A percentile compares a stretch with the other conserved stretches of the same genome.
Evolutionary conservation across 2,329 filamentous ascomycete species (phyloP).

Genomic region (Dothistroma septosporum): DNA sequence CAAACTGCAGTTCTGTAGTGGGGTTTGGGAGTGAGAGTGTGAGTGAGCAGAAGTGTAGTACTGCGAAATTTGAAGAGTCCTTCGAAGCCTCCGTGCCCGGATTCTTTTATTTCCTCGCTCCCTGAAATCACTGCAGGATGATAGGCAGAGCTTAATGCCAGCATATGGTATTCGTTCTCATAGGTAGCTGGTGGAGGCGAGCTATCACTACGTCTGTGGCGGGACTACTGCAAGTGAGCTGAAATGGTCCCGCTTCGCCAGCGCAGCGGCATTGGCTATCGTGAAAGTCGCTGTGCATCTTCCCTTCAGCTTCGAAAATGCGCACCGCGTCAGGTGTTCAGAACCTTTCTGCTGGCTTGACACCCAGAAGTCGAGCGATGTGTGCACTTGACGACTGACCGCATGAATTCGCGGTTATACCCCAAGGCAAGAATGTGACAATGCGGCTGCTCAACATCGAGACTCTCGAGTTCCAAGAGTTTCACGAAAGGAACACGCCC

Average conservation of each 20-base stretch:
- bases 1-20: neutral
- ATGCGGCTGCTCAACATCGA: slow-evolving; percentile 11
- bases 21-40: neutral
- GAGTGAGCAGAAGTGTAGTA: neutral
- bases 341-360: too few species aligned
- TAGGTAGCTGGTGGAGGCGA: neutral
- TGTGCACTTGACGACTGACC: too few species aligned
- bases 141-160: too few species aligned
- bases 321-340: too few species aligned
- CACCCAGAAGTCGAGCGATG: too few species aligned
- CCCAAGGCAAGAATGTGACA: neutral
- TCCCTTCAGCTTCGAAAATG: too few species aligned
- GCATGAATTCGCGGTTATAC: neutral
- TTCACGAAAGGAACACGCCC: slow-evolving; percentile 2
- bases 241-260: neutral
- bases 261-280: neutral
- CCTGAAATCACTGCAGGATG: too few species aligned
- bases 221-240: neutral
- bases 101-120: too few species aligned
- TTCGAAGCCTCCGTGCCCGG: too few species aligned
- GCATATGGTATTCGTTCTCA: too few species aligned
- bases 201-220: neutral
- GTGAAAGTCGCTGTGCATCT: neutral
- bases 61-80: neutral
- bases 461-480: slow-evolving; percentile 7